Base-by-base conservation (phyloP, 495 filamentous ascomycete species). In the Aspergillus incahuasiensis region DNA sequence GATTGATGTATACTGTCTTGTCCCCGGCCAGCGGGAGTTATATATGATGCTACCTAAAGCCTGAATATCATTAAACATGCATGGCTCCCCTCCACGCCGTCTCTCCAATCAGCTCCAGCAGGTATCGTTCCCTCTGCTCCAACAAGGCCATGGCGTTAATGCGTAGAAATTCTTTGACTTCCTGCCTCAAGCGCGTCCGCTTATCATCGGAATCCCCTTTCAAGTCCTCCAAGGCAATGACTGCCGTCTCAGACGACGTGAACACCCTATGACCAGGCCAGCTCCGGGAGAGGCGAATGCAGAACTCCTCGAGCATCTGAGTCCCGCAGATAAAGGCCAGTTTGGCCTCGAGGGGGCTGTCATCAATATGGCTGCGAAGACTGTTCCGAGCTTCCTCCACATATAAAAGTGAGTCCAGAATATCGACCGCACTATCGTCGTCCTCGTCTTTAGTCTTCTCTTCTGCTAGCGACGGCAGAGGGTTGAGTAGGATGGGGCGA, bases 401-500 rank as follows among this genome's bases (percentile, higher is more conserved):
- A 0, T 13, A 6, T 1, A 22, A 5, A 21, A 52, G 8, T 15
- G n/a, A 19, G 8, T 42, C 49, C 8, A 52, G 49, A 19, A 52
- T 43, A 13, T 43, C 22, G 20, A n/a, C 18, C 1, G 20, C 12
- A 11, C 19, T 28, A 12, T n/a, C 48, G n/a, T 49, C 16, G n/a
- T 49, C 16, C 11, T 38, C 30, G 1, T 3, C 34, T 5, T 4
- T 2, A 25, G 2, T 12, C 38, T 52, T 52, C 32, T 52, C 49
- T 8, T 22, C n/a, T 19, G 39, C n/a, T 1, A 1, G 0, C 9
- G n/a, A 19, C 6, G 12, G 12, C 5, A 20, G 6, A 3, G 40
- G 3, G 8, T 20, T 15, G 8, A 30, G 9, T 5, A 6, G 5
- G 11, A 32, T 20, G 8, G 74, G 73, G 0, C 77, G 68, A 30